Evolutionary conservation across 768 basidiomycete genomes (phyloP).

Genomic region (Lactifluus pinguis): DNA sequence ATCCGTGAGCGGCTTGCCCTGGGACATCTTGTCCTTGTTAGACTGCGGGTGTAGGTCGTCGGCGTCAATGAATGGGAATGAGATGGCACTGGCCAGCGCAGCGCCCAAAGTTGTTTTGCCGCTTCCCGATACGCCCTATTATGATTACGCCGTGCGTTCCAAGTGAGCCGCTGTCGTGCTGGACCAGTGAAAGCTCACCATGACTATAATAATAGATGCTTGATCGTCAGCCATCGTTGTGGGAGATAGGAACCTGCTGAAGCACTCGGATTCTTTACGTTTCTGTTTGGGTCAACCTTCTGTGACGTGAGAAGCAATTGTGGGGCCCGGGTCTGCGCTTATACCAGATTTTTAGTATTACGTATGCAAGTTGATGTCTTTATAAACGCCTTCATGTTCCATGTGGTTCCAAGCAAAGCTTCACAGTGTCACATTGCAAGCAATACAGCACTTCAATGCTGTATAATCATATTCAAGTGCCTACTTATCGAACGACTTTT

Average conservation of each 20-base stretch:
- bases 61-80: conserved; percentile 79
- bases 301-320: neutral
- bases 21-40: conserved; percentile 85
- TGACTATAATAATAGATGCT: conserved; percentile 2
- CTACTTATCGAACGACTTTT: neutral
- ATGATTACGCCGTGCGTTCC: neutral
- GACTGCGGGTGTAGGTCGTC: conserved; percentile 76
- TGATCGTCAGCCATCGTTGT: neutral
- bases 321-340: no score
- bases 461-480: neutral
- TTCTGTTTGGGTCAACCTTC: neutral
- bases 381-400: neutral
- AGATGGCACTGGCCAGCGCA: conserved; percentile 49
- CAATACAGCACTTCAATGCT: neutral
- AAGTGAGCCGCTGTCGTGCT: neutral
- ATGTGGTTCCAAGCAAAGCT: neutral
- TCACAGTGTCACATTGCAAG: neutral
- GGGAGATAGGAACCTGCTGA: neutral
- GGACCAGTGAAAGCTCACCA: conserved; percentile 1
- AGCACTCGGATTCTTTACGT: neutral
- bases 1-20: conserved; percentile 68
- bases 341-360: neutral
- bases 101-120: conserved; percentile 65
- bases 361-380: neutral
- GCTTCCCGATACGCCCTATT: conserved; percentile 63